A percentile compares a stretch with the other conserved stretches of the same genome.
These are phyloP conservation scores for Chalciporus piperatus DNA, from an alignment of 768 basidiomycete genomes.

Conservation along the genomic window DNA sequence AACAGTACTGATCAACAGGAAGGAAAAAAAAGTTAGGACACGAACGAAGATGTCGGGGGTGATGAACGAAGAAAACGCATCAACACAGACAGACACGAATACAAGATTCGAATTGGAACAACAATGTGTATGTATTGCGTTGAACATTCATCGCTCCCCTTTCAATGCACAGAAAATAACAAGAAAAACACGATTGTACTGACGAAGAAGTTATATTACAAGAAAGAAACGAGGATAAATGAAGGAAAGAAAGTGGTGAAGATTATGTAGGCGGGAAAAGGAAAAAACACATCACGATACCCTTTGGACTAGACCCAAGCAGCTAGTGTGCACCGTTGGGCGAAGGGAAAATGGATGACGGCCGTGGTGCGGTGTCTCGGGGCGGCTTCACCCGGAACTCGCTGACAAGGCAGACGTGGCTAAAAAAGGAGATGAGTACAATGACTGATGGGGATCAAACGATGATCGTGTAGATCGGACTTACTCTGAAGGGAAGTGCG, in stretches of 20 bases:
- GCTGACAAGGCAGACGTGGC: slow-evolving; percentile 68
- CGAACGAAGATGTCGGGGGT: neutral
- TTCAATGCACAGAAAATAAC: slow-evolving; percentile 15
- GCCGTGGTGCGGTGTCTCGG: slow-evolving; percentile 41
- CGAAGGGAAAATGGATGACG: slow-evolving; percentile 39
- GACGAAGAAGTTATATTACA: slow-evolving; percentile 10
- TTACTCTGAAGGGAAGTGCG: slow-evolving; percentile 95
- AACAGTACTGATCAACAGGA: neutral
- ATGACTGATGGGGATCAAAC: neutral
- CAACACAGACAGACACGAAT: slow-evolving; percentile 5
- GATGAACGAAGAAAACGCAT: neutral
- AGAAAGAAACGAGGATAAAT: slow-evolving; percentile 9
- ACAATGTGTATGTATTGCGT: slow-evolving; percentile 8
- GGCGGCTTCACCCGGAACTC: slow-evolving; percentile 82
- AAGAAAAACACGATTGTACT: slow-evolving; percentile 5
- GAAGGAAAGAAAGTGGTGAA: slow-evolving; percentile 10
- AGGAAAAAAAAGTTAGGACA: slow-evolving; percentile 8
- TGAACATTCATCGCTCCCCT: neutral
- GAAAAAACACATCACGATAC: slow-evolving; percentile 1
- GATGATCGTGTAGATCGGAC: slow-evolving; percentile 33
- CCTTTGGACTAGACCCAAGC: slow-evolving; percentile 2
- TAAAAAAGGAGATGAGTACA: slow-evolving; percentile 29
- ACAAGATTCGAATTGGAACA: slow-evolving; percentile 12
- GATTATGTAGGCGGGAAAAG: slow-evolving; percentile 1
- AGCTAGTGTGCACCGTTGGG: slow-evolving; percentile 35